These are phyloP conservation scores for Fusarium sp. DNA, from an alignment of 2,329 filamentous ascomycete species.

Conservation along the genomic window DNA sequence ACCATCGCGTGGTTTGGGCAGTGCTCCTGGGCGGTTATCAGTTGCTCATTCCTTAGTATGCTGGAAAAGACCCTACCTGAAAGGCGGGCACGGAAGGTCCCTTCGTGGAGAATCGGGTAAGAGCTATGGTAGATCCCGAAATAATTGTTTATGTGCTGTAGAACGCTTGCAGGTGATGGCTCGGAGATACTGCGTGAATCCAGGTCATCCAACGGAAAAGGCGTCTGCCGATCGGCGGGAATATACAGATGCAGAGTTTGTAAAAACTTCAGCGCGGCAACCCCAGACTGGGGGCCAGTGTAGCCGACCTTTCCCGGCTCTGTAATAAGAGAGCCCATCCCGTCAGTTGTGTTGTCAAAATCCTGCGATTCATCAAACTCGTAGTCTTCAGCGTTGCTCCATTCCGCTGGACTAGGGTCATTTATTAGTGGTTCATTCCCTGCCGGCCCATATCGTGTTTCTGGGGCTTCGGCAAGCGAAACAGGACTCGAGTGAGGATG, in stretches of 20 bases:
- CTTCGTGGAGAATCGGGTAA: no score
- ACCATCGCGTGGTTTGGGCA: conserved; percentile 22
- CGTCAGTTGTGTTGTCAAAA: conserved; percentile 30
- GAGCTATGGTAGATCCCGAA: no score
- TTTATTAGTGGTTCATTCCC: conserved; percentile 1
- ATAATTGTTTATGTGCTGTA: no score
- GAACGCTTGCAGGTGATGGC: no score
- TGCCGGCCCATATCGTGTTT: conserved; percentile 11
- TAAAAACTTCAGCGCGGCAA: conserved; percentile 32
- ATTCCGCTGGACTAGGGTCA: conserved; percentile 19
- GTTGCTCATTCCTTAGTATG: no score
- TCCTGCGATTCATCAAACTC: conserved; percentile 32
- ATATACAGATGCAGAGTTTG: conserved; percentile 2
- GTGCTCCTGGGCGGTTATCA: no score
- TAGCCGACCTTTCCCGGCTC: conserved; percentile 34
- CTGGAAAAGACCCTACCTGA: no score
- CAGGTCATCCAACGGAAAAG: no score
- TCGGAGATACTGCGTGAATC: no score
- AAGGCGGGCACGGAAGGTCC: no score
- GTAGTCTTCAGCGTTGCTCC: conserved; percentile 25
- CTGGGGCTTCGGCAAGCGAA: conserved; percentile 12
- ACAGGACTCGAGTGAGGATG: background rate
- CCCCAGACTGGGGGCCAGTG: conserved; percentile 34
- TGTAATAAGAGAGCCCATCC: conserved; percentile 31
- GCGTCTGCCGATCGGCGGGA: no score